Evolutionary conservation across 192 early-diverging fungal species (phyloP).

Genomic region (Gamsiella multidivaricata): DNA sequence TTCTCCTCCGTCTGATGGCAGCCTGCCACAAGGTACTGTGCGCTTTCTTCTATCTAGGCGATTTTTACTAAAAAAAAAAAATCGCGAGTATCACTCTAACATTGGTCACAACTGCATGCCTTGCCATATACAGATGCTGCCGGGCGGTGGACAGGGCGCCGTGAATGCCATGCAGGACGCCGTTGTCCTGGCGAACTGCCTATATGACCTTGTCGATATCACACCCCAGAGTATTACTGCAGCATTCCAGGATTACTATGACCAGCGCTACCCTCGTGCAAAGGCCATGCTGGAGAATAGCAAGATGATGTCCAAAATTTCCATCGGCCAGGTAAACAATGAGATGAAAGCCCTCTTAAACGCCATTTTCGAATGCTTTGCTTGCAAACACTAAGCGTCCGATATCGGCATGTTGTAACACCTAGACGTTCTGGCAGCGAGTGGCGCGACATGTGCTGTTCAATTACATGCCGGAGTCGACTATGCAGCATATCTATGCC

Average conservation of each 20-base stretch:
- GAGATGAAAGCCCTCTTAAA: not conserved
- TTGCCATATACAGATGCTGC: not conserved
- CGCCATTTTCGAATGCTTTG: not conserved
- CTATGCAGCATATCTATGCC: not conserved
- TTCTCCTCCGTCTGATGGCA: not conserved
- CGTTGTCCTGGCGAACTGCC: slow-evolving; percentile 12
- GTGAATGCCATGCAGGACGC: slow-evolving; percentile 19
- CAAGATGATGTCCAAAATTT: not conserved
- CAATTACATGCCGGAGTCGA: slow-evolving; percentile 6
- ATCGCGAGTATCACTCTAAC: not conserved
- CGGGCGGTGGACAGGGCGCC: not conserved
- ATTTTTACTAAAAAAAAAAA: too few relatives aligned
- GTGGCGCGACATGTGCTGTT: slow-evolving; percentile 4
- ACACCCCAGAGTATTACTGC: not conserved
- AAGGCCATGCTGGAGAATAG: not conserved
- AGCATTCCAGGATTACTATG: not conserved
- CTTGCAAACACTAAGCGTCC: too few relatives aligned
- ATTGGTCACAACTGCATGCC: not conserved
- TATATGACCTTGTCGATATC: not conserved
- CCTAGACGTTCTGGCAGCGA: not conserved
- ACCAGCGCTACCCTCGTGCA: slow-evolving; percentile 4
- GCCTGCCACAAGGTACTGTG: too few relatives aligned
- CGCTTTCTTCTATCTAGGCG: too few relatives aligned
- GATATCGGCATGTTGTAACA: not conserved
- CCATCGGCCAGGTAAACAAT: not conserved